Evolutionary conservation across 352 stramenopile genomes (phyloP).

Genomic region (Globisporangium spiculum): DNA sequence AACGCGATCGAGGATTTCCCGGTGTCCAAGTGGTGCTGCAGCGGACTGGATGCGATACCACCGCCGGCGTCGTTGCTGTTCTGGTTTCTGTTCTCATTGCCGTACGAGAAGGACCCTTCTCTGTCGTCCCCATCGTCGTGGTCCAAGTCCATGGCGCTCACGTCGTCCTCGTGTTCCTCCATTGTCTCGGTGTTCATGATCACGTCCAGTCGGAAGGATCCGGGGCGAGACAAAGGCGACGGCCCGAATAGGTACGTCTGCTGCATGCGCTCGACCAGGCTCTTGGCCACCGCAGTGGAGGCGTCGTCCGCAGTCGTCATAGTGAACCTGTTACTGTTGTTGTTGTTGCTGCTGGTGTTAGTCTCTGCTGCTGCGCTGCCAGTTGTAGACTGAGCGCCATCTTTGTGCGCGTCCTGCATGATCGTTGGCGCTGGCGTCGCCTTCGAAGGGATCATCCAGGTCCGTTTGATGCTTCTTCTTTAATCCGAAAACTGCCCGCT

Average conservation of each 20-base stretch:
- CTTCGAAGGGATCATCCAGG: slow-evolving; percentile 11
- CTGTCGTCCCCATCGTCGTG: not conserved
- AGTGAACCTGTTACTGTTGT: not conserved
- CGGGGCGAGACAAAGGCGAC: not conserved
- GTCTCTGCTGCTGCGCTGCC: not conserved
- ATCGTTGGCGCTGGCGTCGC: not conserved
- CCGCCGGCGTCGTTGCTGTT: not conserved
- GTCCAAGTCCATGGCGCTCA: slow-evolving; percentile 1
- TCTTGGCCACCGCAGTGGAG: slow-evolving; percentile 4
- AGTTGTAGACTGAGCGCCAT: not conserved
- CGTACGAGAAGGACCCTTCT: slow-evolving; percentile 1
- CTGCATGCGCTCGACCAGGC: slow-evolving; percentile 16
- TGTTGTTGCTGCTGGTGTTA: not conserved
- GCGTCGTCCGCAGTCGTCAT: slow-evolving; percentile 1
- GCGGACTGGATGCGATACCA: not conserved
- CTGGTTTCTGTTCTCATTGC: slow-evolving; percentile 14
- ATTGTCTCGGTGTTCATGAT: slow-evolving; percentile 17
- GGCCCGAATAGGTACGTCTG: slow-evolving; percentile 17
- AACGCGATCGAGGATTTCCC: slow-evolving; percentile 31
- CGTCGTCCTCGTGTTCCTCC: not conserved
- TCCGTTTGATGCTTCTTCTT: not conserved
- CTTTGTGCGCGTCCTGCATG: slow-evolving; percentile 15
- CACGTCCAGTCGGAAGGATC: slow-evolving; percentile 10
- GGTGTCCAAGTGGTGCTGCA: slow-evolving; percentile 8
- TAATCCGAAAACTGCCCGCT: not conserved